Evolutionary conservation across 23 red algal species (phyloP).

Genomic region (Gracilaria caudata): DNA sequence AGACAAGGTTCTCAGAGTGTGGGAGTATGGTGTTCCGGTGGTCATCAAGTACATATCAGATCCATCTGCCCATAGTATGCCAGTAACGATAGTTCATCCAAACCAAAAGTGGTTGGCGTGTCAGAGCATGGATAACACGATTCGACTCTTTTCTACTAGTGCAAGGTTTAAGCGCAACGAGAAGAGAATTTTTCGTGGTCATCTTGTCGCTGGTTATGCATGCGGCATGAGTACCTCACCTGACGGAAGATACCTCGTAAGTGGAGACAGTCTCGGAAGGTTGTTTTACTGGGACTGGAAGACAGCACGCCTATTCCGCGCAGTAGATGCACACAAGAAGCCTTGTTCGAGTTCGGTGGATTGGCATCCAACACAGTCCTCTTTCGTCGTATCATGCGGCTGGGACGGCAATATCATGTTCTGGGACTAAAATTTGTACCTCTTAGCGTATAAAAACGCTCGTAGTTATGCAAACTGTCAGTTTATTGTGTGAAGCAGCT

Average conservation of each 20-base stretch:
- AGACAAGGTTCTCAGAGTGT: conserved; percentile 88
- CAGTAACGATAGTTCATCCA: conserved; percentile 73
- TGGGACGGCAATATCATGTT: conserved; percentile 68
- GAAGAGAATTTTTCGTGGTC: conserved; percentile 77
- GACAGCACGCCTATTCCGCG: conserved; percentile 59
- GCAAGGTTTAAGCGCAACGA: conserved; percentile 77
- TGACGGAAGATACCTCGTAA: conserved; percentile 85
- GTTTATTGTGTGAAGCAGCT: conserved; percentile 62
- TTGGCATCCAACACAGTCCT: conserved; percentile 80
- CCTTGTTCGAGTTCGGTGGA: conserved; percentile 57
- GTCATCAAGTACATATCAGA: conserved; percentile 86
- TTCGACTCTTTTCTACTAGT: conserved; percentile 58
- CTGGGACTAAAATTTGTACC: conserved; percentile 49
- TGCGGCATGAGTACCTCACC: conserved; percentile 65
- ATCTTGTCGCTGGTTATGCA: conserved; percentile 89
- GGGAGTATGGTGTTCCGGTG: conserved; percentile 93
- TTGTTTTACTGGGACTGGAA: conserved; percentile 96
- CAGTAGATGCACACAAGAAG: conserved; percentile 71
- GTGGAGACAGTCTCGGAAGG: conserved; percentile 79
- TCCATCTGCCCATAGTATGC: conserved; percentile 66
- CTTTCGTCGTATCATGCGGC: conserved; percentile 63
- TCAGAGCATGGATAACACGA: conserved; percentile 84
- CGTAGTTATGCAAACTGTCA: conserved; percentile 27
- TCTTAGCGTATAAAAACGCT: neutral
- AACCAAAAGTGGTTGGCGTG: conserved; percentile 74